Percentiles rank a stretch among this genome's conserved stretches.
Evolutionary conservation across 495 filamentous ascomycete species (phyloP).

Genomic region (Lindgomyces ingoldianus): DNA sequence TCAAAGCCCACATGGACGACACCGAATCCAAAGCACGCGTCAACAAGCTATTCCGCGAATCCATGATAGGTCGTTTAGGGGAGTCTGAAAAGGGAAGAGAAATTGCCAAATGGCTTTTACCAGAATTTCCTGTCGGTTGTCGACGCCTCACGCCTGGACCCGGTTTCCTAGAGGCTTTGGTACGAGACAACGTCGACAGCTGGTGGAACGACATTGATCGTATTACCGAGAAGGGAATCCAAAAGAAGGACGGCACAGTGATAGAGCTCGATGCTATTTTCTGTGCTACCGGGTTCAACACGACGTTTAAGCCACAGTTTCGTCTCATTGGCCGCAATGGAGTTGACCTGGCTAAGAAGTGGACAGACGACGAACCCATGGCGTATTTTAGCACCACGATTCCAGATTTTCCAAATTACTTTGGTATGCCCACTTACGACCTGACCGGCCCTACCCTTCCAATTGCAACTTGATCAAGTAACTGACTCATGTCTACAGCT

Average conservation of each 20-base stretch:
- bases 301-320: slow-evolving; percentile 61
- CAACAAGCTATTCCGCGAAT: slow-evolving; percentile 22
- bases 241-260: slow-evolving; percentile 37
- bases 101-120: slow-evolving; percentile 57
- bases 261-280: slow-evolving; percentile 53
- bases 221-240: slow-evolving; percentile 57
- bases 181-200: slow-evolving; percentile 63
- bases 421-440: too few relatives aligned
- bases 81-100: slow-evolving; percentile 56
- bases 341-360: slow-evolving; percentile 53
- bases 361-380: slow-evolving; percentile 54
- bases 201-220: slow-evolving; percentile 58
- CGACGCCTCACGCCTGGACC: slow-evolving; percentile 70
- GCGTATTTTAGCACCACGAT: slow-evolving; percentile 65
- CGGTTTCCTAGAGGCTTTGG: slow-evolving; percentile 70
- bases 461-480: too few relatives aligned
- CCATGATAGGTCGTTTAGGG: slow-evolving; percentile 55
- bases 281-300: slow-evolving; percentile 70
- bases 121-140: slow-evolving; percentile 68
- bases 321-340: slow-evolving; percentile 56
- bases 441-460: too few relatives aligned
- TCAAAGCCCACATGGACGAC: slow-evolving; percentile 50
- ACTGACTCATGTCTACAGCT: too few relatives aligned
- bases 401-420: slow-evolving; percentile 68
- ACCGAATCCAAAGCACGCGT: slow-evolving; percentile 27